Base-by-base conservation (phyloP, 1,139 yeast genomes). In the Ogataea hybrid region DNA sequence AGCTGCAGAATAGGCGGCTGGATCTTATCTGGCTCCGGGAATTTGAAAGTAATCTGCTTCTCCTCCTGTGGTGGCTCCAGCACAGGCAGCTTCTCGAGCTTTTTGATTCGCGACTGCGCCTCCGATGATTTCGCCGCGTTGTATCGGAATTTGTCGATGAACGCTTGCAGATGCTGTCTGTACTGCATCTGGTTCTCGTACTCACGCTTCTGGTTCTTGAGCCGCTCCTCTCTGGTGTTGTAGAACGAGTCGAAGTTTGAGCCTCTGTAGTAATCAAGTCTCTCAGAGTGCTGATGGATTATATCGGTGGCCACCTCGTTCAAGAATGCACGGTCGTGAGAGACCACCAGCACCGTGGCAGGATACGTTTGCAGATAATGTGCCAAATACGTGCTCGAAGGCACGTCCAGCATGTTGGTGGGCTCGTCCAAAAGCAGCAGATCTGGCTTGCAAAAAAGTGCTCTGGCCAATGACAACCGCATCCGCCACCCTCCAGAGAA, bases 401-500 rank as follows among this genome's bases (percentile, higher is more conserved):
- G 98, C 65, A 92, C 97, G 78, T 92, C 98, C 95, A 92, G 85
- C 97, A 90, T 92, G 83, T 92, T 92, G 53, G 98, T 90, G 58
- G 98, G 98, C 76, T 92, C 98, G 78, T 92, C 98, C 52, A 92
- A 75, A 59, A 92, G 71, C 54, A 92, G 73, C 53, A 92, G 73
- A 64, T 94, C 98, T 0, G 98, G 98, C 63, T 87, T 85, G 75
- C 97, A 92, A 74, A 92, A 92, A 63, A 92, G 76, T 0, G 98
- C 98, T 69, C 98, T 80, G 3, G 98, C 98, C 50, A 92, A 75
- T n/a, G 97, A 87, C 53, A 92, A 76, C 72, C 98, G 84, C 98
- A 92, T 92, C 77, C 98, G 84, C 98, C 98, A 92, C 81, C 98
- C 98, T 77, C 98, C 98, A 42, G 97, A 89, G 64, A 92, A 92